Evolutionary conservation across 2,329 filamentous ascomycete genomes (phyloP), one percentile per base, ranked within the genome.

Genomic region (Periconia macrospinosa): DNA sequence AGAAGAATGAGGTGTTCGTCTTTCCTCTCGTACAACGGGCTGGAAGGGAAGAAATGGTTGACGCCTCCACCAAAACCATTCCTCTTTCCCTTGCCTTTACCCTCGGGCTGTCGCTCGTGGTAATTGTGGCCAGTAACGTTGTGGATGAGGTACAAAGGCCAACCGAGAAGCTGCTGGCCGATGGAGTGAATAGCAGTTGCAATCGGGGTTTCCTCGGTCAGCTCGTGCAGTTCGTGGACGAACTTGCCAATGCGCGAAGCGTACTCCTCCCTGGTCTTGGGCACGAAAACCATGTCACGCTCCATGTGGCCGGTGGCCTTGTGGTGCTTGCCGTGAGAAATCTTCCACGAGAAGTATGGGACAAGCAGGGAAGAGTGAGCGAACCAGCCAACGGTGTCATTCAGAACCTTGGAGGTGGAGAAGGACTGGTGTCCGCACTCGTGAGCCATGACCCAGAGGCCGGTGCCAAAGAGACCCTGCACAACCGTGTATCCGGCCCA

Each of bases 301-400:
- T 95, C 92, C 79, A 99, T 87, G 83, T 99, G 86, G 67, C 92
- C 94, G 40, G 94, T 99, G 60, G 92, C 92, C 85, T 97, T 97
- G 89, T 99, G 94, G 82, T 99, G 94, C 86, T 96, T 96, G 81
- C 91, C 90, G 81, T 99, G 94, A 63, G 92, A 96, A 78, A 97
- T 92, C 81, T 99, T 96, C 94, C 94, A 99, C 73, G 91, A 96
- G 81, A 97, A 99, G 81, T 97, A 99, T 19, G 94, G 94, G 46
- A 99, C 93, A 52, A 97, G 82, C 40, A 97, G 86, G 43, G 86
- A 76, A 37, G 92, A 96, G 81, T 97, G 93, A 66, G 91, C 85
- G 73, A 96, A 76, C 90, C 91, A 97, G 69, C 93, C 93, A 54
- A 94, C 91, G 23, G 90, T 85, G 77, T 97, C 92, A 80, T 97